Evolutionary conservation across 306 rosid species (phyloP).

Genomic region (Quercus bicolor): DNA sequence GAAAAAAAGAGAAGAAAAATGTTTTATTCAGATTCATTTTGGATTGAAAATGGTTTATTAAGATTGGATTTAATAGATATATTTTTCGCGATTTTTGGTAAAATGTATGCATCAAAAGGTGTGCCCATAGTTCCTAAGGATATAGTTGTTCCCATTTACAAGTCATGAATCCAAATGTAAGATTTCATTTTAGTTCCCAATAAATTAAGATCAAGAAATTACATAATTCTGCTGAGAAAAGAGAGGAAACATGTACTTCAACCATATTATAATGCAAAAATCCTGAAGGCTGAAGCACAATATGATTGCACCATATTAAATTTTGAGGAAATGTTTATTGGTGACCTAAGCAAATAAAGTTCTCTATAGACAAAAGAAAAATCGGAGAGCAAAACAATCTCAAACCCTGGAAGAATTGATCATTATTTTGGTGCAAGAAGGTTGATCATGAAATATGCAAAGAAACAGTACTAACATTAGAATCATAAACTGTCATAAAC

Average conservation of each 20-base stretch:
- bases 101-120: no score
- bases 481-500: constrained; percentile 20
- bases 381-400: background rate
- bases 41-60: no score
- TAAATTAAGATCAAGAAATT: background rate
- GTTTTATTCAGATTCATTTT: no score
- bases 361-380: background rate
- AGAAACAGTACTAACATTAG: constrained; percentile 13
- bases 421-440: background rate
- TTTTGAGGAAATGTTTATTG: background rate
- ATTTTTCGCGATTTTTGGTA: no score
- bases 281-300: background rate
- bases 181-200: background rate
- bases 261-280: background rate
- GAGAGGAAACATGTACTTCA: background rate
- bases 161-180: background rate
- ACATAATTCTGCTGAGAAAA: background rate
- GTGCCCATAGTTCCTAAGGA: no score
- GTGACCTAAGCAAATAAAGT: background rate
- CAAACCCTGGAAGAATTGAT: background rate
- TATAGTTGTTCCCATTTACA: no score
- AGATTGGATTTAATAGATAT: no score
- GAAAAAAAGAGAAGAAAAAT: no score
- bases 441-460: background rate
- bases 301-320: background rate